Percentiles rank a stretch among this genome's conserved stretches.
These are phyloP conservation scores for Corniculantispora saksenae DNA, from an alignment of 2,329 filamentous ascomycete genomes.

Conservation along the genomic window DNA sequence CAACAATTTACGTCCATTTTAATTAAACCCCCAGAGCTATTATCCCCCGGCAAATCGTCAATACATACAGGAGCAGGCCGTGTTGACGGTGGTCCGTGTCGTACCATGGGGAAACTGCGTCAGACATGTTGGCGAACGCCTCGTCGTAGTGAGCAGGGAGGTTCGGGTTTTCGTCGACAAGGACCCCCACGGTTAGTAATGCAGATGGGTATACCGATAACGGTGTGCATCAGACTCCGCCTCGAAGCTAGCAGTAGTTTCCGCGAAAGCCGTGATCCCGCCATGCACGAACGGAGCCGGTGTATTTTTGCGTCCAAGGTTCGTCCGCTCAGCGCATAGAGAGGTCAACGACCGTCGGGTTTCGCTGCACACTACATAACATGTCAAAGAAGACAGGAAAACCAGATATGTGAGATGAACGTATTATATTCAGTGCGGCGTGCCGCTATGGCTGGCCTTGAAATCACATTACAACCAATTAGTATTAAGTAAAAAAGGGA, in stretches of 20 bases:
- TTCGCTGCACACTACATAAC: background rate
- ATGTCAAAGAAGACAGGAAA: background rate
- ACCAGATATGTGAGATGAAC: background rate
- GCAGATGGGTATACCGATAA: too few species aligned
- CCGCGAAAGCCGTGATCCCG: background rate
- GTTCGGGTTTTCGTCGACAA: too few species aligned
- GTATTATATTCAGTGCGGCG: background rate
- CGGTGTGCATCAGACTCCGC: background rate
- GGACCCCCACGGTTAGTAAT: too few species aligned
- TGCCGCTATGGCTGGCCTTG: background rate
- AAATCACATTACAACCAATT: background rate
- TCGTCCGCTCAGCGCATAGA: background rate
- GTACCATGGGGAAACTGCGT: too few species aligned
- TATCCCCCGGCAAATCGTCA: too few species aligned
- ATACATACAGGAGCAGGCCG: too few species aligned
- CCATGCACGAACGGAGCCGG: background rate
- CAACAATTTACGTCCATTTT: too few species aligned
- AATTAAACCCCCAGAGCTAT: too few species aligned
- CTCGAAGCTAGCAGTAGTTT: background rate
- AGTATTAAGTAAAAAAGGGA: background rate
- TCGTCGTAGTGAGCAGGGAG: too few species aligned
- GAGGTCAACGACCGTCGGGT: background rate
- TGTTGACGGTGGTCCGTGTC: too few species aligned
- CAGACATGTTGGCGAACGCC: too few species aligned
- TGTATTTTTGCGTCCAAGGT: background rate